phyloP scores from a whole-genome alignment of 371 early-diverging fungal genomes.

The Mucor mucedo region DNA sequence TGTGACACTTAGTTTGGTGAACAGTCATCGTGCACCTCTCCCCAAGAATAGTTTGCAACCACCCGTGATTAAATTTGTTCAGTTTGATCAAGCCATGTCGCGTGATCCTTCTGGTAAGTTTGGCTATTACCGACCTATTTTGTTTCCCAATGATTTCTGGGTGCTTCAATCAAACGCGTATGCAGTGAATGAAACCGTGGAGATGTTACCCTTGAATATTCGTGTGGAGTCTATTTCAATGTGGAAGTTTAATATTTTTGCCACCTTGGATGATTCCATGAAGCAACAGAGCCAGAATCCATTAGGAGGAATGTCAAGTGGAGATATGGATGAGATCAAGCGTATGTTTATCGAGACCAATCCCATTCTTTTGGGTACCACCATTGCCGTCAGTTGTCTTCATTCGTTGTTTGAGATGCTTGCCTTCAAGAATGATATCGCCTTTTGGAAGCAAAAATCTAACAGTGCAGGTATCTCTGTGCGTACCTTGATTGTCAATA shows the following conservation, averaged over 20 bases:
- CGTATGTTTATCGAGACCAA: slow-evolving; percentile 92
- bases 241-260: slow-evolving; percentile 79
- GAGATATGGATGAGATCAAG: slow-evolving; percentile 73
- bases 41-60: slow-evolving; percentile 59
- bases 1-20: slow-evolving; percentile 74
- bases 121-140: slow-evolving; percentile 72
- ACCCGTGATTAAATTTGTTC: slow-evolving; percentile 56
- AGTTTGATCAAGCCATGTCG: slow-evolving; percentile 38
- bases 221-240: slow-evolving; percentile 70
- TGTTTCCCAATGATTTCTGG: slow-evolving; percentile 92
- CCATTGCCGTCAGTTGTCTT: slow-evolving; percentile 78
- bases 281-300: slow-evolving; percentile 68
- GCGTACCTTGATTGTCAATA: slow-evolving; percentile 81
- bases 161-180: slow-evolving; percentile 70
- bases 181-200: slow-evolving; percentile 78
- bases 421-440: slow-evolving; percentile 94
- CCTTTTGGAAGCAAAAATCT: slow-evolving; percentile 89
- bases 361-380: slow-evolving; percentile 78
- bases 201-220: slow-evolving; percentile 70
- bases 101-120: slow-evolving; percentile 44
- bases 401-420: slow-evolving; percentile 93
- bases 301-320: slow-evolving; percentile 64
- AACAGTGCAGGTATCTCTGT: slow-evolving; percentile 87
- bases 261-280: slow-evolving; percentile 63
- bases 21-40: slow-evolving; percentile 48